These are phyloP conservation scores for Xylaria arbuscula DNA, from an alignment of 2,329 filamentous ascomycete species.

Conservation along the genomic window DNA sequence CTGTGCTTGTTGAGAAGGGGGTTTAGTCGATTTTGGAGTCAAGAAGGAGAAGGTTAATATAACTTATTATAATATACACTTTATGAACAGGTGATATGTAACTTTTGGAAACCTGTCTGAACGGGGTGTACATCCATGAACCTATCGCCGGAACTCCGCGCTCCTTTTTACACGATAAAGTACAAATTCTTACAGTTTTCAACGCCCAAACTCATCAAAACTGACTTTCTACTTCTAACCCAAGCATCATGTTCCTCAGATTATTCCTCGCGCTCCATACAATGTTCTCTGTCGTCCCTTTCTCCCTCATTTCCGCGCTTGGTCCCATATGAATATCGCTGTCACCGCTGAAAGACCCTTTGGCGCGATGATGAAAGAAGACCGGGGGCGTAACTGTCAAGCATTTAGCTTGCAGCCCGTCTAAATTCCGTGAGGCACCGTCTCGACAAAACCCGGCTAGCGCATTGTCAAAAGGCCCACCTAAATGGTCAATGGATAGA, in stretches of 20 bases:
- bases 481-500: slow-evolving; percentile 48
- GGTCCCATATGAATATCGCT: slow-evolving; percentile 45
- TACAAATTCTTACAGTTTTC: neutral
- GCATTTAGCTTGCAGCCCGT: slow-evolving; percentile 49
- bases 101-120: too few relatives aligned
- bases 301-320: slow-evolving; percentile 44
- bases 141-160: neutral
- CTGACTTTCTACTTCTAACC: slow-evolving; percentile 46
- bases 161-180: neutral
- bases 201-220: slow-evolving; percentile 13
- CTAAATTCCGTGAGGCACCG: slow-evolving; percentile 37
- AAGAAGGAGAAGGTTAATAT: too few relatives aligned
- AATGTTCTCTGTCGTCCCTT: slow-evolving; percentile 50
- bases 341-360: slow-evolving; percentile 44
- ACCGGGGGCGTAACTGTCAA: slow-evolving; percentile 50
- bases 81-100: too few relatives aligned
- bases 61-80: too few relatives aligned
- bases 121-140: too few relatives aligned
- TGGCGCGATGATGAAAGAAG: slow-evolving; percentile 51
- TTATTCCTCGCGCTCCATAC: slow-evolving; percentile 51
- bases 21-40: too few relatives aligned
- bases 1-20: too few relatives aligned
- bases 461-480: slow-evolving; percentile 50
- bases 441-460: slow-evolving; percentile 49
- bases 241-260: slow-evolving; percentile 48